These are phyloP conservation scores for Piper longum DNA, from an alignment of 164 flowering plant species.

Conservation along the genomic window DNA sequence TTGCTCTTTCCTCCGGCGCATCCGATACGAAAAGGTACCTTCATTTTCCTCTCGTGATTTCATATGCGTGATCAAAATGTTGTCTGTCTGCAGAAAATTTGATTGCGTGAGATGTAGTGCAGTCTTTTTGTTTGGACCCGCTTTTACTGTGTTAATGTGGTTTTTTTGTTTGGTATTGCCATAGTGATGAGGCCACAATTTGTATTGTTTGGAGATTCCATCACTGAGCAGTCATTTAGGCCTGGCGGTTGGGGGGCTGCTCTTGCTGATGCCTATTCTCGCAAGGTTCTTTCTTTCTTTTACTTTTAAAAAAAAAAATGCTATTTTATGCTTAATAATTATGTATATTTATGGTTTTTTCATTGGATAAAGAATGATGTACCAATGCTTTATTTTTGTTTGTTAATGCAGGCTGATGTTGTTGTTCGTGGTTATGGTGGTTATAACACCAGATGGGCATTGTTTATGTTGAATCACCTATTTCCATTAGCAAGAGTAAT, in stretches of 20 bases:
- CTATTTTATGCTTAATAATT: too few species aligned
- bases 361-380: not conserved
- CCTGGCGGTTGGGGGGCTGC: constrained; percentile 85
- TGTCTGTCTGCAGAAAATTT: too few species aligned
- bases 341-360: not conserved
- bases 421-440: constrained; percentile 83
- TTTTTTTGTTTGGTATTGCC: too few species aligned
- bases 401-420: constrained; percentile 51
- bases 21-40: too few species aligned
- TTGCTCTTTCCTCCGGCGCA: too few species aligned
- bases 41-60: too few species aligned
- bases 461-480: constrained; percentile 59
- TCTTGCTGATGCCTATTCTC: constrained; percentile 56
- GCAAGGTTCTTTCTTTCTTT: constrained; percentile 37
- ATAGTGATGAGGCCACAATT: constrained; percentile 54
- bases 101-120: too few species aligned
- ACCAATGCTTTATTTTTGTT: not conserved
- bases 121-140: too few species aligned
- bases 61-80: too few species aligned
- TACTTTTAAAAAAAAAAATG: not conserved
- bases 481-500: constrained; percentile 48
- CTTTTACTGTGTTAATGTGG: not conserved
- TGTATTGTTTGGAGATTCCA: constrained; percentile 87
- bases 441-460: constrained; percentile 86
- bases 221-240: constrained; percentile 67